Evolutionary conservation across 2,329 filamentous ascomycete species (phyloP).

Genomic region (Cladophialophora psammophila): DNA sequence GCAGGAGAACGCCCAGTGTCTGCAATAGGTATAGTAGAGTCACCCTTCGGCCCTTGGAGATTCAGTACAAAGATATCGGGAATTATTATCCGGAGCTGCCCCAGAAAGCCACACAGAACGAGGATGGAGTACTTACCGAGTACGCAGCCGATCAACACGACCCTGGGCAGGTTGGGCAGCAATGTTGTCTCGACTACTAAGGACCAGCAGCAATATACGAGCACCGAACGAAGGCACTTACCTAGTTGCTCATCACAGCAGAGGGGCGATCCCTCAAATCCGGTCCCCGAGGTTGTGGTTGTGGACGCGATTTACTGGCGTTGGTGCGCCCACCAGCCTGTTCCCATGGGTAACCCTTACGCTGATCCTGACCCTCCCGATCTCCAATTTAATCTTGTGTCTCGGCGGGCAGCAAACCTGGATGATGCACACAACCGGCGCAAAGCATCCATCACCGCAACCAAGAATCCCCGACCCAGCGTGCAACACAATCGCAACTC

Average conservation of each 20-base stretch:
- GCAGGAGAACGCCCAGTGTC: not conserved
- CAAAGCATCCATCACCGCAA: not conserved
- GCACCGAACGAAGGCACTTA: too few species aligned
- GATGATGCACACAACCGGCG: not conserved
- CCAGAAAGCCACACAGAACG: not conserved
- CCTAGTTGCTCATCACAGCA: not conserved
- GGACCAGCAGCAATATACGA: not conserved
- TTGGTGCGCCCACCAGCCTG: not conserved
- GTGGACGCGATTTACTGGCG: not conserved
- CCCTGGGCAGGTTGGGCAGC: not conserved
- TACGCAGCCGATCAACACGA: not conserved
- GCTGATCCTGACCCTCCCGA: not conserved
- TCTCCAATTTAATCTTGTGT: not conserved
- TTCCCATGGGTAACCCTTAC: not conserved
- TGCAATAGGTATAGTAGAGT: not conserved
- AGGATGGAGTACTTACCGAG: not conserved
- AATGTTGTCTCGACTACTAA: not conserved
- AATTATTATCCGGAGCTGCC: constrained; percentile 2
- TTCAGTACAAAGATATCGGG: not conserved
- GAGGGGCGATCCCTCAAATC: not conserved
- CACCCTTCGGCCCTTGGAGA: not conserved
- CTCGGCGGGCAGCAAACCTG: not conserved
- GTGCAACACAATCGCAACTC: not conserved
- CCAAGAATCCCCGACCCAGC: not conserved
- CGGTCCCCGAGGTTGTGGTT: not conserved